Base-by-base conservation (phyloP, 306 rosid species). In the Betula pendula region DNA sequence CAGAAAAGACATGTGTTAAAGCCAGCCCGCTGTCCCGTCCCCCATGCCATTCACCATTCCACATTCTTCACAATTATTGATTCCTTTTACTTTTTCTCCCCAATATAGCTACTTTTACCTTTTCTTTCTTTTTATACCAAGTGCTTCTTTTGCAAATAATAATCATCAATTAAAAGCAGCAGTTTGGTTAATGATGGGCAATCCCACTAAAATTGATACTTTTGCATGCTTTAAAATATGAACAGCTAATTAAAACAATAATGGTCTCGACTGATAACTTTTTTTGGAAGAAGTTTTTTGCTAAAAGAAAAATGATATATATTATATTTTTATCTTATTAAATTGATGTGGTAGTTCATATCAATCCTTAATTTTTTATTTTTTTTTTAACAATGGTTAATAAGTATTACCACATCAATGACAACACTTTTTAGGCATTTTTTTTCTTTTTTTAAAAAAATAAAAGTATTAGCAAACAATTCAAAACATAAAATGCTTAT, bases 1-100 rank as follows among this genome's bases (percentile, higher is more conserved):
- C 68, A 25, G 13, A 45, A 70, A 84, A 84, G 84, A 77, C 74
- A 73, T 70, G 77, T 33, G 77, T 44, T n/a, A 79, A 80, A 70
- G 83, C 75, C 47, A 38, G 42, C 6, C 42, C 67, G 56, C 42
- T n/a, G 15, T 70, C 22, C 22, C 70, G 38, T 29, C 56, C 45
- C 65, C 8, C 38, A 25, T 55, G 22, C 44, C 53, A 12, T 20
- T 75, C 25, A 25, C 29, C 14, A 43, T 27, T 62, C 44, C 75
- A 20, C 73, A n/a, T 20, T 42, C 79, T 69, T 68, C 56, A 14
- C 66, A 48, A 81, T 78, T 79, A 81, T 70, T 78, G 66, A 43
- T 75, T 52, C 44, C 70, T 40, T 78, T 71, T 79, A 55, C 68
- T 75, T 71, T 71, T 70, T 59, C 62, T 72, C 47, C 51, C 25